Percentiles rank a stretch among this genome's conserved stretches.
phyloP scores from a whole-genome alignment of 495 filamentous ascomycete genomes.

The Penicillium paxilli region DNA sequence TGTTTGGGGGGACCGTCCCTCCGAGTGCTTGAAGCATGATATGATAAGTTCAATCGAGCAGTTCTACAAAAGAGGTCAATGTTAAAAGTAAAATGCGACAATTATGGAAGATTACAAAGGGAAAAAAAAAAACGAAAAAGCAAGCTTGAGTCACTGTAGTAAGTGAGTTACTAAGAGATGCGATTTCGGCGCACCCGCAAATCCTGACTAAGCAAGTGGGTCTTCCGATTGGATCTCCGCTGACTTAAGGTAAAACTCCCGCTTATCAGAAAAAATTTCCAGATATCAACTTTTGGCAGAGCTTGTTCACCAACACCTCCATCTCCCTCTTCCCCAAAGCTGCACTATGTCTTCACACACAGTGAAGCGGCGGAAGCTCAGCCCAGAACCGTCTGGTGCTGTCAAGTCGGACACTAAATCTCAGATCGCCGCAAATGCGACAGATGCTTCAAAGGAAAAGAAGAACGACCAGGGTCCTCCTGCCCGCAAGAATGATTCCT shows the following conservation, averaged over 20 bases:
- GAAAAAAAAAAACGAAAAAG: slow-evolving; percentile 9
- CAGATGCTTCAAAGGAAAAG: slow-evolving; percentile 3
- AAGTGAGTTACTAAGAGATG: neutral
- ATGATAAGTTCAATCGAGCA: slow-evolving; percentile 1
- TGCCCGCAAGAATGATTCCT: slow-evolving; percentile 10
- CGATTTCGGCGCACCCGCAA: neutral
- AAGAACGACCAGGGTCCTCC: neutral
- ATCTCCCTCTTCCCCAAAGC: neutral
- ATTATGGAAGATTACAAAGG: neutral
- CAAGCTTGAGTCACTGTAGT: no score
- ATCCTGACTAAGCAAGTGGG: slow-evolving; percentile 15
- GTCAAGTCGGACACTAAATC: slow-evolving; percentile 6
- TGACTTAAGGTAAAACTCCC: no score
- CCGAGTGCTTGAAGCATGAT: slow-evolving; percentile 44
- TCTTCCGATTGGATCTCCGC: no score
- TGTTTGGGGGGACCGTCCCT: slow-evolving; percentile 50
- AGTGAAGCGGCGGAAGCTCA: slow-evolving; percentile 41
- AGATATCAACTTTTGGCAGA: no score
- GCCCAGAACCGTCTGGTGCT: slow-evolving; percentile 28
- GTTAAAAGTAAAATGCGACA: neutral
- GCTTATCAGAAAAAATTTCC: slow-evolving; percentile 25
- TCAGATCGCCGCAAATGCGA: slow-evolving; percentile 1
- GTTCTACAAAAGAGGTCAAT: neutral
- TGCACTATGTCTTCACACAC: slow-evolving; percentile 33
- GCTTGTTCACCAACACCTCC: no score